Evolutionary conservation across 805 yeast genomes (phyloP).

Genomic region (Lachancea thermotolerans): DNA sequence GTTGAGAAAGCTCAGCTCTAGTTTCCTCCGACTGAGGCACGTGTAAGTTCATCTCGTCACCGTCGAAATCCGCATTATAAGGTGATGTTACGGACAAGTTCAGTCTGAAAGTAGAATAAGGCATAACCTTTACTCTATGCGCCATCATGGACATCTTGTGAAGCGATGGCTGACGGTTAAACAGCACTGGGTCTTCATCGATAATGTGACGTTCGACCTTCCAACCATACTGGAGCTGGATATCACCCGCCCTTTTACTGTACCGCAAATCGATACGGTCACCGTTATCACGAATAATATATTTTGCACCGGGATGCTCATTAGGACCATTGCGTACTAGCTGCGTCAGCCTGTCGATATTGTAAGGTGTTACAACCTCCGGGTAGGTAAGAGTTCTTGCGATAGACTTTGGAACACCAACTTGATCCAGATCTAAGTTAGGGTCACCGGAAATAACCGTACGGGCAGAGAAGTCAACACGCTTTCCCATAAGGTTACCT

Average conservation of each 20-base stretch:
- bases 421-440: slow-evolving; percentile 93
- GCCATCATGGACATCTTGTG: slow-evolving; percentile 99
- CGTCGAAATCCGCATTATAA: slow-evolving; percentile 99
- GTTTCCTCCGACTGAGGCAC: slow-evolving; percentile 99
- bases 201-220: slow-evolving; percentile 96
- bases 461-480: slow-evolving; percentile 98
- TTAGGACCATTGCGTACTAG: slow-evolving; percentile 96
- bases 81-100: slow-evolving; percentile 97
- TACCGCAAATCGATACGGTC: slow-evolving; percentile 96
- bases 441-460: slow-evolving; percentile 99
- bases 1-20: slow-evolving; percentile 88
- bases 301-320: slow-evolving; percentile 99
- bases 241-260: slow-evolving; percentile 97
- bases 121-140: slow-evolving; percentile 97
- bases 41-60: slow-evolving; percentile 99
- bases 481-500: slow-evolving; percentile 98
- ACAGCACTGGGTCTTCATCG: slow-evolving; percentile 96
- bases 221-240: slow-evolving; percentile 98
- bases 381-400: slow-evolving; percentile 95
- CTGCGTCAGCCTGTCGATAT: slow-evolving; percentile 88
- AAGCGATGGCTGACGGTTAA: slow-evolving; percentile 98
- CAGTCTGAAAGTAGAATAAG: slow-evolving; percentile 94
- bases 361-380: slow-evolving; percentile 95
- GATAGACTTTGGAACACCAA: slow-evolving; percentile 96
- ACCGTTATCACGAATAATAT: slow-evolving; percentile 96